Evolutionary conservation across 2,329 filamentous ascomycete species (phyloP), one percentile per base, ranked within the genome.

Genomic region (Bipolaris gigantea): DNA sequence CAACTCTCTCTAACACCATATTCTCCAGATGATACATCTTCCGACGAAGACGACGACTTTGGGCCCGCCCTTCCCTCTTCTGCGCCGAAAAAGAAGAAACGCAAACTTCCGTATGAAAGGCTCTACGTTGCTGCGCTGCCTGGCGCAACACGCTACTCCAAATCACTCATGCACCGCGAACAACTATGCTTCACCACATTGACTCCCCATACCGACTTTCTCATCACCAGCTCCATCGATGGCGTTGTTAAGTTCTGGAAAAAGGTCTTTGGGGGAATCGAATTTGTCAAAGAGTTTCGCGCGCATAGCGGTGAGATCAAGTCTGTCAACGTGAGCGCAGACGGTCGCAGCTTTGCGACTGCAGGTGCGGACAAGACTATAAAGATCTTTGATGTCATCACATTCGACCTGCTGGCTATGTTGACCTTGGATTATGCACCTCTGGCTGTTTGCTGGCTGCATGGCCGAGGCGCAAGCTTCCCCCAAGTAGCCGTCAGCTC

Each of bases 191-290:
- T 92, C 68, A 85, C 90, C 59, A 95, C 88, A 11, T 87, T 96
- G 73, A 96, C 95, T 1, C 92, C 92, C 0, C 80, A 88, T 55
- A 97, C 93, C 55, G 94, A 97, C 64, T 99, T 99, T 71, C 81
- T 99, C 34, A 94, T 99, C 59, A 99, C 94, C 1, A 90, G 89
- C 57, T 97, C 94, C 0, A 79, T 90, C 39, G 94, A 99, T 71
- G 95, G 95, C n/a, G 89, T 93, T 0, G 93, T 97, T 64, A 99
- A 99, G 75, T 99, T 99, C 74, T 99, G 94, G 94, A 99, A 99
- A 79, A 99, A 99, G 78, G 84, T 89, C 60, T 87, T 85, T 1
- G 87, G 90, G 32, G 90, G 90, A 0, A 89, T 99, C 54, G 95
- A 99, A 77, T 99, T 99, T 70, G 93, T 97, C 48, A 99, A 99